Conservation (phyloP, 192 early-diverging fungal genomes). For the Coemansia sp. region DNA sequence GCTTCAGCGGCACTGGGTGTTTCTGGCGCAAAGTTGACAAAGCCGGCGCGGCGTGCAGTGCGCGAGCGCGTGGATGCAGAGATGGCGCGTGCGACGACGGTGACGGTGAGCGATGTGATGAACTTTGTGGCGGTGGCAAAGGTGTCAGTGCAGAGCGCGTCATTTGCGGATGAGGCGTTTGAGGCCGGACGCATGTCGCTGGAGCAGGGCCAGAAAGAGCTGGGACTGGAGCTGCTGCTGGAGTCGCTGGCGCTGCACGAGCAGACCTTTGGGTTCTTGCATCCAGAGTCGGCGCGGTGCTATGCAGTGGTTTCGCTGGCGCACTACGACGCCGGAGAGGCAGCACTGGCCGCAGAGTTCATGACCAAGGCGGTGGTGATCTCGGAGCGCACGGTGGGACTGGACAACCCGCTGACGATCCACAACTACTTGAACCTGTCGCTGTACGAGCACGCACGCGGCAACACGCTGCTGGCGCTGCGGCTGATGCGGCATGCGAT, state of each 20-base stretch:
- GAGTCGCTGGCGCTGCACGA: conserved; percentile 88
- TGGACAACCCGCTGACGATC: conserved; percentile 83
- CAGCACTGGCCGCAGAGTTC: conserved; percentile 57
- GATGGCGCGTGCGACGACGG: conserved; percentile 22
- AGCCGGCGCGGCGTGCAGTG: conserved; percentile 58
- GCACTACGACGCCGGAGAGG: conserved; percentile 75
- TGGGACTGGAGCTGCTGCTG: conserved; percentile 77
- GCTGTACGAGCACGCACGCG: conserved; percentile 82
- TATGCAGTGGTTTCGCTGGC: conserved; percentile 81
- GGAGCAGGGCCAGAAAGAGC: conserved; percentile 73
- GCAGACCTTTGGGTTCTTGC: conserved; percentile 89
- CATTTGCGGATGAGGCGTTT: conserved; percentile 87
- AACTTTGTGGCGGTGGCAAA: conserved; percentile 43
- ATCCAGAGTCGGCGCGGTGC: conserved; percentile 84
- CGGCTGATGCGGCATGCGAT: conserved; percentile 80
- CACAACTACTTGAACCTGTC: conserved; percentile 91
- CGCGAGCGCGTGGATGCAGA: conserved; percentile 43
- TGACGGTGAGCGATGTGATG: conserved; percentile 32
- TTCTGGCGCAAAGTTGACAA: conserved; percentile 49
- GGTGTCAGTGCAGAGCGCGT: conserved; percentile 48
- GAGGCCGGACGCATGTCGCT: conserved; percentile 80
- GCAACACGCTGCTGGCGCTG: conserved; percentile 66
- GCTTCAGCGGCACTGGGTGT: conserved; percentile 33
- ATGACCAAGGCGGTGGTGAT: conserved; percentile 82
- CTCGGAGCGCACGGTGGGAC: conserved; percentile 78